Evolutionary conservation across 345 rosid genomes (phyloP), one percentile per base, ranked within the genome.

Genomic region (Clarkia xantiana): DNA sequence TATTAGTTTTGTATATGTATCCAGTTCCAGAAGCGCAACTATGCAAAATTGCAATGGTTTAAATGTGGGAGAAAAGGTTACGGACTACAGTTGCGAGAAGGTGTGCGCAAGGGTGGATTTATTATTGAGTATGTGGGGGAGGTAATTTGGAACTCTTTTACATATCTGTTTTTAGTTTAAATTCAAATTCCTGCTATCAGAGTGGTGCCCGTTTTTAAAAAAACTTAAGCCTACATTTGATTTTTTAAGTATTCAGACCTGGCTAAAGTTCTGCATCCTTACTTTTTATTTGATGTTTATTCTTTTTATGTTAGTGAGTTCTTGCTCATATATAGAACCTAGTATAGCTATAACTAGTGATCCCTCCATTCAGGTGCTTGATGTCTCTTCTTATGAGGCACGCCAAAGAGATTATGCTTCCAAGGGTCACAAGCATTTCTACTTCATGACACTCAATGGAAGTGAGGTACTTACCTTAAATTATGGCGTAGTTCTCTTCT

Each of bases 91-190:
- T 44, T 74, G 77, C 79, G 67, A 19, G 86, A 86, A 42, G 71
- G 75, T 76, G 76, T 91, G 62, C 61, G 70, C 10, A 76, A 66
- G 53, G 96, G 98, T 40, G 68, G 78, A 25, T 91, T 91, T 71
- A 89, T 91, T 59, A 82, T 81, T 67, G 98, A 91, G 73, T 91
- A 91, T 53, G 87, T 91, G 54, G 98, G 98, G 63, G 98, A 91
- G 98, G 98, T 91, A 76, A 64, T 52, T 16, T 15, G 17, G 15
- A 42, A 34, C 19, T 42, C 14, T 46, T 51, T 29, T 29, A 29
- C 36, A 29, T 29, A 29, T 29, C 6, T 5, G 36, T 29, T 29
- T 29, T 29, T 29, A 29, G 36, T 3, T 29, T 29, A 7, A 1
- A 29, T 29, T 29, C 4, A 7, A 1, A 29, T 29, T 29, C 4